phyloP scores from a whole-genome alignment of 495 filamentous ascomycete genomes.

The Schizothecium vesticola region DNA sequence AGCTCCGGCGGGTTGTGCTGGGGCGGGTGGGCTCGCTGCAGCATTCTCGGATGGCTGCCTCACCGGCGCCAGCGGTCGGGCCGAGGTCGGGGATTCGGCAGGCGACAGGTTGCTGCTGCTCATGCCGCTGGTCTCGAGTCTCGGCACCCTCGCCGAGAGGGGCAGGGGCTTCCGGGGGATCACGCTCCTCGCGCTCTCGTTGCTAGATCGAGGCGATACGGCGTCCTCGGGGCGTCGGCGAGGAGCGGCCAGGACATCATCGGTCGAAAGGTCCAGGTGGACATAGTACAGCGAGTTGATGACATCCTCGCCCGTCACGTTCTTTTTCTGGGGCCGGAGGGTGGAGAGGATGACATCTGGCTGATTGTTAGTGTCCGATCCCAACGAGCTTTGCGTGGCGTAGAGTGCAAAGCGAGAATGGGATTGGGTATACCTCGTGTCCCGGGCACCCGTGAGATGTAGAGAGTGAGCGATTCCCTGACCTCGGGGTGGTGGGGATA shows the following conservation, averaged over 20 bases:
- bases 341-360: constrained; percentile 92
- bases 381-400: not conserved
- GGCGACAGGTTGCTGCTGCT: not conserved
- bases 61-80: constrained; percentile 24
- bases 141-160: constrained; percentile 14
- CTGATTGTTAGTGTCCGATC: not conserved
- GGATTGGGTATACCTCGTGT: constrained; percentile 65
- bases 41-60: not conserved
- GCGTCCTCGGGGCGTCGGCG: constrained; percentile 32
- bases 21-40: not conserved
- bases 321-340: constrained; percentile 77
- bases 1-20: not conserved
- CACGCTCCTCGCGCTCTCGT: constrained; percentile 38
- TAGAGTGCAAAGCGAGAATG: not conserved
- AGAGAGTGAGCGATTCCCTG: constrained; percentile 67
- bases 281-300: constrained; percentile 85
- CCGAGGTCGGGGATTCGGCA: not conserved
- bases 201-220: constrained; percentile 43
- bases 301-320: constrained; percentile 82
- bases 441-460: constrained; percentile 88
- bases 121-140: not conserved
- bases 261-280: constrained; percentile 65
- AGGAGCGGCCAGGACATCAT: constrained; percentile 45
- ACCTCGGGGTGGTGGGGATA: constrained; percentile 69
- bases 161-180: constrained; percentile 45